Evolutionary conservation across 331 rosid genomes (phyloP).

Genomic region (Dryas integrifolia): DNA sequence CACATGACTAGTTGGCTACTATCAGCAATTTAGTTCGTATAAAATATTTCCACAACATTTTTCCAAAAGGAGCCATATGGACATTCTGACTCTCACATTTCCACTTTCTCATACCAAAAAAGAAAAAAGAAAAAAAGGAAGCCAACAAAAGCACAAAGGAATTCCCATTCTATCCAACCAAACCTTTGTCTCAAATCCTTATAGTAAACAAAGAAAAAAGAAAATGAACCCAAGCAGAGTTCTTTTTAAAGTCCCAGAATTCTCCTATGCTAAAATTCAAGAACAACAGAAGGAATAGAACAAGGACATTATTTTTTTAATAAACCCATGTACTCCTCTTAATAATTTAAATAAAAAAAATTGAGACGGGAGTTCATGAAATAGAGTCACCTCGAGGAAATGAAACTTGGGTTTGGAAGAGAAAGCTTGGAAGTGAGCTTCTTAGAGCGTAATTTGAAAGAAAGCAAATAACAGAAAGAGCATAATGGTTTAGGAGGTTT

Average conservation of each 20-base stretch:
- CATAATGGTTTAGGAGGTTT: slow-evolving; percentile 39
- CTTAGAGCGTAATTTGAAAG: slow-evolving; percentile 34
- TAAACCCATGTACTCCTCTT: background rate
- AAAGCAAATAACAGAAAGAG: slow-evolving; percentile 30
- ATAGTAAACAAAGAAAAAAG: background rate
- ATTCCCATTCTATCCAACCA: background rate
- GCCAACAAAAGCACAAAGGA: background rate
- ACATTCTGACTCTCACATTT: background rate
- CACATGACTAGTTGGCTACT: background rate
- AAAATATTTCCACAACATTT: background rate
- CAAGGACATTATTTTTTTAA: background rate
- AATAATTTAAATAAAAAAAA: background rate
- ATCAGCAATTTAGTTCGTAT: background rate
- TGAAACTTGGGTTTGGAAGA: slow-evolving; percentile 29
- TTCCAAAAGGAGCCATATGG: background rate
- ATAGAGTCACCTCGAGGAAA: slow-evolving; percentile 37
- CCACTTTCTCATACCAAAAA: background rate
- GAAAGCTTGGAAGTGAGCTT: slow-evolving; percentile 38
- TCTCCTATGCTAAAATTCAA: background rate
- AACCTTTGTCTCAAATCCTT: background rate
- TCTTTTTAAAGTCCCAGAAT: background rate
- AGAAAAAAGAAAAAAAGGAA: background rate
- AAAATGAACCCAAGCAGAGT: background rate
- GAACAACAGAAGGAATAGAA: background rate
- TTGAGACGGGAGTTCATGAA: slow-evolving; percentile 3